phyloP scores from a whole-genome alignment of 768 basidiomycete genomes.

The Calocera cornea region DNA sequence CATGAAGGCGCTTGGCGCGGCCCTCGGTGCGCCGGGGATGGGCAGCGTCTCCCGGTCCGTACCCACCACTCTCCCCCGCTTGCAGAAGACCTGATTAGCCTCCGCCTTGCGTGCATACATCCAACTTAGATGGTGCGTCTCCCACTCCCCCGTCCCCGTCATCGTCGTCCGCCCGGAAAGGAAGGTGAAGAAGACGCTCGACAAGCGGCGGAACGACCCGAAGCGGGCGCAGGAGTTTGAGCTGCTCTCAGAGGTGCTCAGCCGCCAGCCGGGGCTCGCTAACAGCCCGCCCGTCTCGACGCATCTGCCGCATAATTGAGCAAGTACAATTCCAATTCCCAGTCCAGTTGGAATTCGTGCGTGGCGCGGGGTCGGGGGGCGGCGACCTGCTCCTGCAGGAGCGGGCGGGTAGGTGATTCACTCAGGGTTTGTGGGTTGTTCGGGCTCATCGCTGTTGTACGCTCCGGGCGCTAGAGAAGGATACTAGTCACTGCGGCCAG shows the following conservation, averaged over 20 bases:
- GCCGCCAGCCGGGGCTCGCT: neutral
- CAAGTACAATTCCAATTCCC: too few relatives aligned
- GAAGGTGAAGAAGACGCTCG: constrained; percentile 70
- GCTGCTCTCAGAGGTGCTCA: neutral
- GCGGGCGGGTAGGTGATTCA: too few relatives aligned
- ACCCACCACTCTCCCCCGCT: neutral
- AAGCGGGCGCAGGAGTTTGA: constrained; percentile 78
- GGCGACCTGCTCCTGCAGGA: too few relatives aligned
- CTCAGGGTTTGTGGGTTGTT: too few relatives aligned
- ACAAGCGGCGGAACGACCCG: constrained; percentile 77
- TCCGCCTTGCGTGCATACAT: neutral
- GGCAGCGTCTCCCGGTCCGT: constrained; percentile 46
- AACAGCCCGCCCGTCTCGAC: neutral
- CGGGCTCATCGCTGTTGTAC: too few relatives aligned
- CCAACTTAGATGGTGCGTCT: constrained; percentile 56
- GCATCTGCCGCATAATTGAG: too few relatives aligned
- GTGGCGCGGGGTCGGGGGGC: too few relatives aligned
- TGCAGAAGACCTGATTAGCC: neutral
- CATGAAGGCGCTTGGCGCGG: constrained; percentile 41
- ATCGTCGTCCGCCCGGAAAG: constrained; percentile 88
- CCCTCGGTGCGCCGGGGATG: constrained; percentile 39
- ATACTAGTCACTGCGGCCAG: too few relatives aligned
- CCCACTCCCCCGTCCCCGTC: constrained; percentile 88
- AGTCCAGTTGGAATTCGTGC: too few relatives aligned
- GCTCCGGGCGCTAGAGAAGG: too few relatives aligned